Conservation (phyloP, 1,139 yeast genomes). For the Scheffersomyces cryptocercus region DNA sequence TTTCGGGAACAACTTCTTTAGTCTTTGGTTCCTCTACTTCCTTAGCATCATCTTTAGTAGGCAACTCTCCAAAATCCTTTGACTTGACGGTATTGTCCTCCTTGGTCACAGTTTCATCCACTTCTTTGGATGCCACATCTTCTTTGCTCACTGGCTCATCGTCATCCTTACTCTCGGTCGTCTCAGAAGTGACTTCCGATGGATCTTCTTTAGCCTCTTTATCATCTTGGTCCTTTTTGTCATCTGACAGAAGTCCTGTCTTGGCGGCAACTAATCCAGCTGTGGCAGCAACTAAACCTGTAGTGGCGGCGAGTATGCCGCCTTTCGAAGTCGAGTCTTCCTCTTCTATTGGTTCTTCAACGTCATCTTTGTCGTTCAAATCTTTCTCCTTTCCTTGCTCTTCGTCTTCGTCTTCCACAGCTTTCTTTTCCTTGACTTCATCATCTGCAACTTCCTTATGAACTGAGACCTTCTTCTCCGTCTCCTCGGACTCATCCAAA, state of each 20-base stretch:
- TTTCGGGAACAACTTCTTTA: background rate
- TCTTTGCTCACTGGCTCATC: constrained; percentile 3
- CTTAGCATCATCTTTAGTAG: constrained; percentile 11
- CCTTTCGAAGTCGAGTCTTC: constrained; percentile 1
- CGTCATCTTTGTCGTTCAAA: constrained; percentile 5
- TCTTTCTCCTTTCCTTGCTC: constrained; percentile 4
- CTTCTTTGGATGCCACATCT: background rate
- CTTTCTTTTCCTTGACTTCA: constrained; percentile 1
- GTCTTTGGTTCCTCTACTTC: constrained; percentile 1
- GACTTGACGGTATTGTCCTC: constrained; percentile 7
- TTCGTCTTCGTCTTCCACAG: constrained; percentile 4
- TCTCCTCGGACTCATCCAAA: constrained; percentile 4
- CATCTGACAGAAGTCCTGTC: background rate
- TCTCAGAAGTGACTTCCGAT: constrained; percentile 1
- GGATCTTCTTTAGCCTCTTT: background rate
- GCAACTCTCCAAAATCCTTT: constrained; percentile 9
- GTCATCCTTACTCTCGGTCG: background rate
- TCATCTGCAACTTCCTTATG: background rate
- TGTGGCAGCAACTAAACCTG: too few species aligned
- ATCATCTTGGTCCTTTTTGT: background rate
- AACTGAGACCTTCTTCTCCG: background rate
- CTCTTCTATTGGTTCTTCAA: background rate
- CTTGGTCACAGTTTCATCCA: constrained; percentile 8
- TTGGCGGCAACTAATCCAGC: too few species aligned
- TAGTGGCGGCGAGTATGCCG: too few species aligned